These are phyloP conservation scores for Xylariaceae sp. DNA, from an alignment of 2,329 filamentous ascomycete genomes.

Conservation along the genomic window DNA sequence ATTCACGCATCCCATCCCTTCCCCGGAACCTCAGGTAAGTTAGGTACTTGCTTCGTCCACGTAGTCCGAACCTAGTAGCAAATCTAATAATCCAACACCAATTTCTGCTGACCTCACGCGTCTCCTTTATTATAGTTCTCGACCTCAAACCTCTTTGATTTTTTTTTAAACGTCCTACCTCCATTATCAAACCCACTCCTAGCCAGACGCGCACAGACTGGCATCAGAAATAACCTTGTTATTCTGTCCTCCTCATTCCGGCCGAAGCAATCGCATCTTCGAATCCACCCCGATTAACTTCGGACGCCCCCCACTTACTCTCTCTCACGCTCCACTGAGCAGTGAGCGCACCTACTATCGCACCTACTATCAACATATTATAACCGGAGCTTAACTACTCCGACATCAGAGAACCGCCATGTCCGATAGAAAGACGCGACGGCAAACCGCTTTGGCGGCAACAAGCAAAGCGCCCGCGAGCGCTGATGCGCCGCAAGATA, in stretches of 20 bases:
- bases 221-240: background rate
- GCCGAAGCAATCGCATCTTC: background rate
- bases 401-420: conserved; percentile 16
- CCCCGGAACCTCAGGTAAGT: background rate
- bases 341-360: background rate
- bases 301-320: background rate
- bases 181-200: background rate
- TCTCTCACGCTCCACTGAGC: background rate
- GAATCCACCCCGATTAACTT: background rate
- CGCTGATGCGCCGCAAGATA: conserved; percentile 15
- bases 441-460: conserved; percentile 27
- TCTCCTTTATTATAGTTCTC: conserved; percentile 3
- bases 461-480: conserved; percentile 24
- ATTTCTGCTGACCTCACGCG: conserved; percentile 12
- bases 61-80: background rate
- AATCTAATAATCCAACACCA: conserved; percentile 4
- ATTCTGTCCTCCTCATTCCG: background rate
- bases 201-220: conserved; percentile 1
- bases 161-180: background rate
- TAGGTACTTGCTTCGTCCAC: background rate
- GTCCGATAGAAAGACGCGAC: conserved; percentile 28
- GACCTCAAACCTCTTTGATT: too few relatives aligned
- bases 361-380: background rate
- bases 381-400: background rate
- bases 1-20: background rate